These are phyloP conservation scores for Prosopis cineraria DNA, from an alignment of 306 rosid species.

Conservation along the genomic window DNA sequence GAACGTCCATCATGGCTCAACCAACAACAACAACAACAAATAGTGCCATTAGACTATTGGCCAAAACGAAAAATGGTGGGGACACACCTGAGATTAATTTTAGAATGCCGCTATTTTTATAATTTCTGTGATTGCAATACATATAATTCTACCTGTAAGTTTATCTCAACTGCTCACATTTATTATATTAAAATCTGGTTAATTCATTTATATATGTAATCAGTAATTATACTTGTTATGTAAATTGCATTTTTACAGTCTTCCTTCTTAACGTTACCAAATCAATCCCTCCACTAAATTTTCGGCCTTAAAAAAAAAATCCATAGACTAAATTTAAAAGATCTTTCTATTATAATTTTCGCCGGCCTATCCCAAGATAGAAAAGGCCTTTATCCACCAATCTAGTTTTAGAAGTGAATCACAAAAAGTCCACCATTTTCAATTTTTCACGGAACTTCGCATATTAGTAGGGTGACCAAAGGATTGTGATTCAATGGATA, in stretches of 20 bases:
- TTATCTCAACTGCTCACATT: neutral
- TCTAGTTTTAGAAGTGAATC: neutral
- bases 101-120: slow-evolving; percentile 7
- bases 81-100: neutral
- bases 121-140: neutral
- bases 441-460: neutral
- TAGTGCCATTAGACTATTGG: neutral
- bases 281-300: neutral
- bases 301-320: neutral
- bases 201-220: neutral
- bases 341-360: neutral
- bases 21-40: too few relatives aligned
- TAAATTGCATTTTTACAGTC: neutral
- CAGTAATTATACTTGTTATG: neutral
- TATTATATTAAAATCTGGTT: neutral
- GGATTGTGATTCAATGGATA: too few relatives aligned
- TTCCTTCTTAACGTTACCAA: neutral
- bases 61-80: neutral
- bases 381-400: neutral
- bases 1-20: too few relatives aligned
- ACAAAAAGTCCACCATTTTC: neutral
- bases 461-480: too few relatives aligned
- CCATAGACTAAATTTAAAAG: neutral
- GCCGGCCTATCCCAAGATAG: neutral
- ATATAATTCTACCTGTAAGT: neutral